Evolutionary conservation across 805 yeast genomes (phyloP).

Genomic region (Torulaspora delbrueckii): DNA sequence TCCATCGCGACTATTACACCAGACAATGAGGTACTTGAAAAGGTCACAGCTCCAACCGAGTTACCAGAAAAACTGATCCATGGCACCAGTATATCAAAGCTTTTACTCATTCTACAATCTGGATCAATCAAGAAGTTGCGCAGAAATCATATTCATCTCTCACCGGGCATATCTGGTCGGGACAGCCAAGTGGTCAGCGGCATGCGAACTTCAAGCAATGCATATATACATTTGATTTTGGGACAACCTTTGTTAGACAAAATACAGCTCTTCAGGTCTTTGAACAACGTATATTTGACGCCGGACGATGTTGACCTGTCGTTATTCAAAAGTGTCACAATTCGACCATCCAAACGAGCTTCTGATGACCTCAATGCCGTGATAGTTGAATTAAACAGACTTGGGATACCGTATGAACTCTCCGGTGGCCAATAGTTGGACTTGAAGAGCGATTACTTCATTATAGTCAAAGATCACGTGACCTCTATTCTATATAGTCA

Average conservation of each 20-base stretch:
- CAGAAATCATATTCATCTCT: slow-evolving; percentile 83
- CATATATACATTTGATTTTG: slow-evolving; percentile 60
- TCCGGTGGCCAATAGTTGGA: neutral
- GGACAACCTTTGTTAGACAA: slow-evolving; percentile 40
- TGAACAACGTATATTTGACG: slow-evolving; percentile 70
- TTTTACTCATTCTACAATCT: slow-evolving; percentile 43
- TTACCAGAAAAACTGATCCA: slow-evolving; percentile 62
- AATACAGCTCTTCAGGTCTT: slow-evolving; percentile 50
- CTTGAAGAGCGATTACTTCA: neutral
- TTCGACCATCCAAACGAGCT: slow-evolving; percentile 7
- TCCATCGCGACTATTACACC: slow-evolving; percentile 45
- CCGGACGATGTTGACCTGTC: slow-evolving; percentile 45
- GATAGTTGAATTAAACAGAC: slow-evolving; percentile 1
- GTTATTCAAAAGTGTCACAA: slow-evolving; percentile 24
- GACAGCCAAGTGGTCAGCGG: slow-evolving; percentile 61
- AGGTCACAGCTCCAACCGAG: slow-evolving; percentile 35
- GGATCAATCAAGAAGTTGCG: slow-evolving; percentile 65
- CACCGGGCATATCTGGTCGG: slow-evolving; percentile 49
- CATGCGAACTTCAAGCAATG: slow-evolving; percentile 51
- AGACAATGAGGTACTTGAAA: slow-evolving; percentile 41
- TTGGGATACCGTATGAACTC: slow-evolving; percentile 14
- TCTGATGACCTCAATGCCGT: slow-evolving; percentile 3
- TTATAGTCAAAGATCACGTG: neutral
- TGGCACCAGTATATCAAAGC: slow-evolving; percentile 60
- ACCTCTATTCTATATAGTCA: neutral